Base-by-base conservation (phyloP, 208 protist genomes). In the Trypanosoma boissoni region DNA sequence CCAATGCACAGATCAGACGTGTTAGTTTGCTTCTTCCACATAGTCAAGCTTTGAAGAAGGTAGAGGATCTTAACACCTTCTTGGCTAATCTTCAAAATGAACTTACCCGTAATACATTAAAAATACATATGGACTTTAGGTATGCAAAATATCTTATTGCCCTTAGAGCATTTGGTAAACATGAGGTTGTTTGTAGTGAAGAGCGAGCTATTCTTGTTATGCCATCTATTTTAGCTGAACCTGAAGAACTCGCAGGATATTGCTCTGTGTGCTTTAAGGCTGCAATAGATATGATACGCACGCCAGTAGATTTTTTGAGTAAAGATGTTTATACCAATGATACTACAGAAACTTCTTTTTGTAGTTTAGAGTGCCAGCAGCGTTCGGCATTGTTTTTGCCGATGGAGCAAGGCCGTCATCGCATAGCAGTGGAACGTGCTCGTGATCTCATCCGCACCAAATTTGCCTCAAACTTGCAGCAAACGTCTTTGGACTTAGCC, bases 31-130 rank as follows among this genome's bases (percentile, higher is more conserved):
- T 87, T 9, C 32, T 86, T 16, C 78, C 78, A 6, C 69, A 83
- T 52, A 88, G 80, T 53, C 51, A 48, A 26, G 84, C 80, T 36
- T 34, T 92, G 29, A 73, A 77, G n/a, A 69, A 55, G 1, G 72
- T 92, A 9, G 71, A 72, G 49, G 62, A 78, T 21, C 48, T 92
- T 21, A 88, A 81, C 59, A 58, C 39, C 12, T 87, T 82, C 68
- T 73, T 88, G 68, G 21, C 62, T 26, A 58, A 66, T 26, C 31
- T 86, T 0, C 69, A 85, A 53, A 70, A 75, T n/a, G 56, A 48
- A 23, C 55, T 91, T 51, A 20, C 55, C 62, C 2, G 50, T 26
- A 41, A 68, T 21, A 65, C 23, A 9, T 57, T 83, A 24, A 64
- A 51, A 41, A 16, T 91, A 3, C 64, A 57, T 14, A 39, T 92